Evolutionary conservation across 345 rosid species (phyloP), one percentile per base, ranked within the genome.

Genomic region (Lenwebbia sp.): DNA sequence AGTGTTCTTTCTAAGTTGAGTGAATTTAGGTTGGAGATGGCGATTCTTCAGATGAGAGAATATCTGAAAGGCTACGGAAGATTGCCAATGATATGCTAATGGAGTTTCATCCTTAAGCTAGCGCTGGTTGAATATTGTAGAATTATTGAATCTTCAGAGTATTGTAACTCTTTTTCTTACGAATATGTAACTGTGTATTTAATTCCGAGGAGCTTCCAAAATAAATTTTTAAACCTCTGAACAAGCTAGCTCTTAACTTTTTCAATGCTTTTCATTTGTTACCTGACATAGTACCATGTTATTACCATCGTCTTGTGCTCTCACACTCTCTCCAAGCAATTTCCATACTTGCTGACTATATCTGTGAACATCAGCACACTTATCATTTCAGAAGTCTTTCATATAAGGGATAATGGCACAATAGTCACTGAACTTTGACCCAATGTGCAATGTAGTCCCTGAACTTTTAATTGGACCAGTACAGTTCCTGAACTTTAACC

Each of bases 61-160:
- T 90, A 28, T 84, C 65, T 40, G 91, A 90, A 81, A 90, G 91
- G 83, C 49, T 93, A 81, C 89, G 85, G 50, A 90, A 75, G 84
- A 83, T 90, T 30, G 88, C 90, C 26, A 22, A 62, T 52, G 90
- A 90, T 17, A 83, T 84, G 88, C 88, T 37, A 56, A 81, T 85
- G 52, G 65, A 83, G 60, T 37, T 40, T 19, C 47, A 37, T 19
- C 78, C 12, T 5, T 54, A 13, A 19, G 11, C 84, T 5, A 28
- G 3, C 54, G 62, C 56, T 19, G 47, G 78, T 83, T 1, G 37
- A 40, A 14, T 51, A 11, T 53, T 47, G 37, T 30, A n/a, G 58
- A 70, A 21, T 0, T 37, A 70, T 19, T 5, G 78, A 19, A 70
- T 33, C 78, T 70, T 70, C 78, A 70, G 47, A 37, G 47, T 47